A percentile compares a stretch with the other conserved stretches of the same genome.
Evolutionary conservation across 768 basidiomycete genomes (phyloP).

Genomic region (Russula olivacea): DNA sequence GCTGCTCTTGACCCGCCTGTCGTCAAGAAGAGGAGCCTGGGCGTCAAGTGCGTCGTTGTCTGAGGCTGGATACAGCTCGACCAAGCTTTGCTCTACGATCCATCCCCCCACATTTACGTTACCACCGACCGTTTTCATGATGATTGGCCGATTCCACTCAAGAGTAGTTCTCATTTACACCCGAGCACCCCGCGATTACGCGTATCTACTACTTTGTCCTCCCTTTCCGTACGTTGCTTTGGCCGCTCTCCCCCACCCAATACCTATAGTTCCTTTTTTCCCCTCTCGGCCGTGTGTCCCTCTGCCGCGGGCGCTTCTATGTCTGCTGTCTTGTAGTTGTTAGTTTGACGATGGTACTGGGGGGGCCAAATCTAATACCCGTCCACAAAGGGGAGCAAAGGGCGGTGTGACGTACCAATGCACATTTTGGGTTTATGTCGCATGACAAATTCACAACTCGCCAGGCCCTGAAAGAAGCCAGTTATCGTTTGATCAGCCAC

Average conservation of each 20-base stretch:
- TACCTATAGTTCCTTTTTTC: conserved; percentile 26
- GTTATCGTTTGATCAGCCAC: too few relatives aligned
- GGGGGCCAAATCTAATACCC: conserved; percentile 35
- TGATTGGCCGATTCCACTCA: conserved; percentile 4
- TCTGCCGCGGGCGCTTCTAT: conserved; percentile 15
- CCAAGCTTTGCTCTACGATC: conserved; percentile 24
- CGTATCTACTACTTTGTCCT: conserved; percentile 22
- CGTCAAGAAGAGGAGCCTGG: conserved; percentile 56
- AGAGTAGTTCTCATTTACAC: conserved; percentile 20
- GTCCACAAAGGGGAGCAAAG: conserved; percentile 27
- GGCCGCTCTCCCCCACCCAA: conserved; percentile 24
- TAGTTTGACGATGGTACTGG: conserved; percentile 32
- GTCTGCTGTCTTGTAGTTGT: conserved; percentile 33
- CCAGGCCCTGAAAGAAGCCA: too few relatives aligned
- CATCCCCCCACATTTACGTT: conserved; percentile 17
- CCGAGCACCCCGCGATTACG: conserved; percentile 20
- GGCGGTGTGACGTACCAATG: background rate
- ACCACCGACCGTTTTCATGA: conserved; percentile 17
- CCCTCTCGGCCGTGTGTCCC: conserved; percentile 10
- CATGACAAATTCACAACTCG: background rate
- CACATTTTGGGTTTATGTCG: background rate
- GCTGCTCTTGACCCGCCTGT: conserved; percentile 97
- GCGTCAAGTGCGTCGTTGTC: conserved; percentile 70
- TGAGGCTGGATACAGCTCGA: conserved; percentile 41
- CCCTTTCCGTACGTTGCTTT: conserved; percentile 23